phyloP scores from a whole-genome alignment of 1,139 yeast species.

The Scheffersomyces cryptocercus region DNA sequence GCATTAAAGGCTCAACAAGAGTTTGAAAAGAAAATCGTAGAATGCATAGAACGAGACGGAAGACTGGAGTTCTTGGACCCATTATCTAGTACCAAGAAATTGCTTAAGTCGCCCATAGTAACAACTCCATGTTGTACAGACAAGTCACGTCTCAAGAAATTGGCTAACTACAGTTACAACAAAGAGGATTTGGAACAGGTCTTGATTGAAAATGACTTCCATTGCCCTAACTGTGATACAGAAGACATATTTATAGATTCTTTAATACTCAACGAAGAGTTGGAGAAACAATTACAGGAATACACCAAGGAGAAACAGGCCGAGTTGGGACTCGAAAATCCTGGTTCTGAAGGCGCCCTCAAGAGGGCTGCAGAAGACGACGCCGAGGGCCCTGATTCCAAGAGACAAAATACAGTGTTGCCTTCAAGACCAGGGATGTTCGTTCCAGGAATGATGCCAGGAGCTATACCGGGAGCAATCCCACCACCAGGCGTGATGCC shows the following conservation, averaged over 20 bases:
- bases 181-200: conserved; percentile 61
- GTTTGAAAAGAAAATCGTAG: conserved; percentile 37
- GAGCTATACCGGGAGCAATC: not conserved
- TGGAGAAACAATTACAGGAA: conserved; percentile 53
- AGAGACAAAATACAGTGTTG: conserved; percentile 30
- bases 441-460: conserved; percentile 17
- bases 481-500: conserved; percentile 14
- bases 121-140: conserved; percentile 79
- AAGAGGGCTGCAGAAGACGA: conserved; percentile 27
- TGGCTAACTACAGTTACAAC: conserved; percentile 40
- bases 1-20: conserved; percentile 50
- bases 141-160: conserved; percentile 56
- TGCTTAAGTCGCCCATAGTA: conserved; percentile 70
- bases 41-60: conserved; percentile 42
- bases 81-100: conserved; percentile 61
- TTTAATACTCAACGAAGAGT: conserved; percentile 59
- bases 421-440: conserved; percentile 21
- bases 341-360: conserved; percentile 16
- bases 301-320: conserved; percentile 49
- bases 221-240: conserved; percentile 82
- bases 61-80: conserved; percentile 53
- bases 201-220: conserved; percentile 80
- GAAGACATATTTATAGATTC: conserved; percentile 78
- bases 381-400: conserved; percentile 24
- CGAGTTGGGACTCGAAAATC: conserved; percentile 43